Evolutionary conservation across 2,329 filamentous ascomycete species (phyloP), one percentile per base, ranked within the genome.

Genomic region (Periconia sp.): DNA sequence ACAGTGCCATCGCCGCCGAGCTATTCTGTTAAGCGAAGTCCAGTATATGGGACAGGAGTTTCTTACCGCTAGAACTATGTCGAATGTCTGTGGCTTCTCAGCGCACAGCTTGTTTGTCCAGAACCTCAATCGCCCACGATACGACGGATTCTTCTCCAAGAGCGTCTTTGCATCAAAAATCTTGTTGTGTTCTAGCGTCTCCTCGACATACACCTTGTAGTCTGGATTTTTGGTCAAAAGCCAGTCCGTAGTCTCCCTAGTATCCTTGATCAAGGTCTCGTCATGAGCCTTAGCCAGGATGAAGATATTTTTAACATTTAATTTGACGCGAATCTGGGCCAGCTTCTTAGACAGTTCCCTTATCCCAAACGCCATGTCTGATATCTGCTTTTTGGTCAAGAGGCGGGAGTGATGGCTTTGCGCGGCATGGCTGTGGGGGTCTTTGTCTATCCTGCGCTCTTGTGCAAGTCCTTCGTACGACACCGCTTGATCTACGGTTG

Each of bases 1-100:
- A 99, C 92, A 0, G 94, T 99, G n/a, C 94, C 94, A 65, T 99
- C 94, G 10, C 94, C 94, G 35, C 91, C 92, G 3, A 96, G 80
- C 73, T 76, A 31, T 18, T 34, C 11, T 22, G 10, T 10, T 47
- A 28, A 58, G 38, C 51, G 34, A 26, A 12, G 18, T 28, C 18
- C 5, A 28, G 23, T 3, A n/a, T 10, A 15, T 15, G 8, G 4
- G 19, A 32, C 4, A n/a, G 3, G 8, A 15, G 5, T 25, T 29
- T 13, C 74, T 65, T 60, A 80, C 73, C 0, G 92, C 95, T 33
- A 99, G 83, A 37, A 95, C 86, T 62, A 99, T 95, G 70, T 99
- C 94, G 65, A 97, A 96, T 0, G 84, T 87, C 58, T 96, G 90
- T 4, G 92, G 92, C 46, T 85, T 81, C 28, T 83, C 78, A 34